Percentiles rank a stretch among this genome's conserved stretches.
phyloP scores from a whole-genome alignment of 495 filamentous ascomycete species.

The Letharia lupina region DNA sequence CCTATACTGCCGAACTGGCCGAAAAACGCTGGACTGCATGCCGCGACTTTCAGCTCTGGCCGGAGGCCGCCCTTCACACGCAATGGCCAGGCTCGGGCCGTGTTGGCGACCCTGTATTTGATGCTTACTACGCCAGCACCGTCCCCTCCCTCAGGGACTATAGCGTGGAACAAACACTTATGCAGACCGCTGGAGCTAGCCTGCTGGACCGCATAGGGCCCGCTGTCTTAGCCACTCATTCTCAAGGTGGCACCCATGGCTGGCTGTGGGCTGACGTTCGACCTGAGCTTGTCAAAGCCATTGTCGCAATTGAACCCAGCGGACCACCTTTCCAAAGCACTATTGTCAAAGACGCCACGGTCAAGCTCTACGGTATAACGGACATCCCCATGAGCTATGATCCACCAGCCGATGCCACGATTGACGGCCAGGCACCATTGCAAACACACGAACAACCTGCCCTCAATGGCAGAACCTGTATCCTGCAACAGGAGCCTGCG shows the following conservation, averaged over 20 bases:
- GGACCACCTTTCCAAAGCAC: conserved; percentile 12
- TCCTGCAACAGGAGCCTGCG: conserved; percentile 23
- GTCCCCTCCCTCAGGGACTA: conserved; percentile 27
- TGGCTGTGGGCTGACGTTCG: conserved; percentile 30
- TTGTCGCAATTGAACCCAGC: conserved; percentile 29
- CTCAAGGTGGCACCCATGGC: conserved; percentile 29
- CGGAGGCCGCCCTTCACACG: conserved; percentile 41
- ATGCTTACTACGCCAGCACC: conserved; percentile 33
- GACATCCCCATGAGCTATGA: conserved; percentile 27
- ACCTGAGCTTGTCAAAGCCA: conserved; percentile 26
- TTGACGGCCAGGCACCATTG: conserved; percentile 6
- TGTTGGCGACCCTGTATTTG: conserved; percentile 42
- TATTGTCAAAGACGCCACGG: neutral
- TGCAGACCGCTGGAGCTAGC: conserved; percentile 26
- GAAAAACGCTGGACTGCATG: conserved; percentile 37
- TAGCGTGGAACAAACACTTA: conserved; percentile 21
- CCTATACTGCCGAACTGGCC: conserved; percentile 31
- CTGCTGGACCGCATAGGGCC: conserved; percentile 33
- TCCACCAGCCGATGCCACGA: conserved; percentile 21
- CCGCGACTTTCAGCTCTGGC: conserved; percentile 35
- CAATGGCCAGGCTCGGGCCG: conserved; percentile 42
- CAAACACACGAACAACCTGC: conserved; percentile 2
- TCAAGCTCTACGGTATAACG: conserved; percentile 31
- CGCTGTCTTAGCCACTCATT: conserved; percentile 30
- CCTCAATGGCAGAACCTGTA: conserved; percentile 20